Base-by-base conservation (phyloP, 768 basidiomycete genomes). In the Mycena sanguinolenta region DNA sequence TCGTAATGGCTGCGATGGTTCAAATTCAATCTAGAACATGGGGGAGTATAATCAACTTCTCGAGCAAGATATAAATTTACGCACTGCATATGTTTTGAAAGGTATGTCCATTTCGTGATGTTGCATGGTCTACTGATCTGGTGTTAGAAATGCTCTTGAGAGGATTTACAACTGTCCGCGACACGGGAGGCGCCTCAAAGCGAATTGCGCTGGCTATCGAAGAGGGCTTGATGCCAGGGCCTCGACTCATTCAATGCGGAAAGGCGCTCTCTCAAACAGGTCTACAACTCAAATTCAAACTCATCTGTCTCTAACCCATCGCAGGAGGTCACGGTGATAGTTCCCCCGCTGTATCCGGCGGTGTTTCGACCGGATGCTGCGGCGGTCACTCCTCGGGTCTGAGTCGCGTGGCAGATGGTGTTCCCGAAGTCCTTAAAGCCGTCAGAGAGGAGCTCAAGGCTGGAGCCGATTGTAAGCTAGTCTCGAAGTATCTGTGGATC, bases 101-200 rank as follows among this genome's bases (percentile, higher is more conserved):
- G 80, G 81, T 80, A 27, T 8, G 71, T 50, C 32, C n/a, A 39
- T 14, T 17, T 32, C n/a, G 3, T 16, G 14, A 2, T 14, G 25
- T 34, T 14, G 8, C 19, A 23, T 25, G 4, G 12, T 17, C 4
- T 25, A 39, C 12, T n/a, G 36, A 50, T 21, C 38, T n/a, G 16
- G 5, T 3, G 16, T 16, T 44, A 82, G 81, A 82, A 66, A 84
- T 83, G 82, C 80, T 83, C 3, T 49, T 70, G 6, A 74, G 82
- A 12, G 83, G 84, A 0, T 83, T 83, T 68, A 85, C 83, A 0
- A 82, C 81, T 19, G 81, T 83, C 7, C 77, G 84, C 12, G 83
- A 83, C 64, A 80, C 79, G 9, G 82, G 82, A 46, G 84, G 82
- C 17, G 83, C 82, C 1, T 80, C 77, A 42, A 83, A 82, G 67